Evolutionary conservation across 2,329 filamentous ascomycete species (phyloP), one percentile per base, ranked within the genome.

Genomic region (Neodidymelliopsis sp.): DNA sequence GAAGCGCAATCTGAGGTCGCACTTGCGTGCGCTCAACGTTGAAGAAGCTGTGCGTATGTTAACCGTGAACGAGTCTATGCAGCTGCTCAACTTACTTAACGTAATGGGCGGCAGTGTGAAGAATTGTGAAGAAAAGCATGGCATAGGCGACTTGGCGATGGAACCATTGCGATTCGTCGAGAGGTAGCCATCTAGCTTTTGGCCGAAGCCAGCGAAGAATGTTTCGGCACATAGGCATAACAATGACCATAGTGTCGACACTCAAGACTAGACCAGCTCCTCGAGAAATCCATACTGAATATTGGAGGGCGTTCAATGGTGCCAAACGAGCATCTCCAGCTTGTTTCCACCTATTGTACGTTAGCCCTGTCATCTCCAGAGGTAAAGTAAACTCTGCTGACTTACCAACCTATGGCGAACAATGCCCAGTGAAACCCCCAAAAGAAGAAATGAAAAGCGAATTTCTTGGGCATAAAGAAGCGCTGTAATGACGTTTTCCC

Each of bases 81-180:
- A 11, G 10, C 25, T 24, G 12, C 0, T 19, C 2, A 6, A 29
- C 84, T 73, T 80, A 90, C 87, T 99, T 99, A 79, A 97, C 90
- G 66, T 99, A 99, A 75, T 99, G 94, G 39, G 85, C 85, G 11
- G 81, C 69, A 1, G 87, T 88, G 73, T 99, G 94, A 20, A 90
- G 74, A 38, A 86, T 81, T 20, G 87, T 89, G 74, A 92, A 99
- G 45, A 96, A 69, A 3, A 97, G 80, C 77, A 97, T 79, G 1
- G 91, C 81, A 70, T 99, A 99, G 13, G 94, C 93, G 31, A 96
- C 83, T 74, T 99, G 94, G 57, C 93, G 84, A 77, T 99, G 94
- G 74, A 99, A 95, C 91, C 91, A 99, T 59, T 92, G 83, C 51
- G 91, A 95, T 77, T 99, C 94, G 67, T 99, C 94, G n/a, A 99